A percentile compares a stretch with the other conserved stretches of the same genome.
phyloP scores from a whole-genome alignment of 129 eudicot genomes.

The Pulicaria dysenterica region DNA sequence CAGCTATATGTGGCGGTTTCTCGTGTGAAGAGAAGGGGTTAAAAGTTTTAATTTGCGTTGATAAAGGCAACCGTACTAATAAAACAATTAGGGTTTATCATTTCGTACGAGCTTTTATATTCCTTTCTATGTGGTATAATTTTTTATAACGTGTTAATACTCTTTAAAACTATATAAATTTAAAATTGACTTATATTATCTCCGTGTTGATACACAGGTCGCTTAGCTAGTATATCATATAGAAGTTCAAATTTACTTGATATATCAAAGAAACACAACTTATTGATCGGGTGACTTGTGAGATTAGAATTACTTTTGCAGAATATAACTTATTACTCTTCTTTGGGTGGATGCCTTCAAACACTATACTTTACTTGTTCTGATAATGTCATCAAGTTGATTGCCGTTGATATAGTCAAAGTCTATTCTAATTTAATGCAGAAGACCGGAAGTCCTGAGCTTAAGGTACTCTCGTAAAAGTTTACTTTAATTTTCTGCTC shows the following conservation, averaged over 20 bases:
- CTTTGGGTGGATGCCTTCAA: slow-evolving; percentile 83
- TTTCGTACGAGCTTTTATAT: too few species aligned
- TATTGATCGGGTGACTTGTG: not conserved
- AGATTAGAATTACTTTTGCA: slow-evolving; percentile 35
- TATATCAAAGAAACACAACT: not conserved
- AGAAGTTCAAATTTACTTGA: not conserved
- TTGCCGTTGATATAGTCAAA: slow-evolving; percentile 68
- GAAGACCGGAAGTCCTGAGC: slow-evolving; percentile 70
- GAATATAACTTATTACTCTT: slow-evolving; percentile 67
- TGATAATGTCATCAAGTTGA: slow-evolving; percentile 68
- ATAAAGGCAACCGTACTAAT: too few species aligned
- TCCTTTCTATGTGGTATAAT: too few species aligned
- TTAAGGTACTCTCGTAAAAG: slow-evolving; percentile 58
- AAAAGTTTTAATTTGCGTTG: too few species aligned
- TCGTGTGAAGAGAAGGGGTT: too few species aligned
- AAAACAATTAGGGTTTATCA: too few species aligned
- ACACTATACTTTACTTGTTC: slow-evolving; percentile 64
- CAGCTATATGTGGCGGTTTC: too few species aligned
- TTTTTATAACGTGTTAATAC: too few species aligned
- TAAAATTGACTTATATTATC: too few species aligned
- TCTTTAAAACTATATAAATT: too few species aligned
- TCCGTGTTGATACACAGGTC: too few species aligned
- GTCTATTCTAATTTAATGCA: slow-evolving; percentile 61
- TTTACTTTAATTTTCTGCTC: not conserved
- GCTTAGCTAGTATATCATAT: too few species aligned